Evolutionary conservation across 2,329 filamentous ascomycete species (phyloP).

Genomic region (Neopestalotiopsis sp.): DNA sequence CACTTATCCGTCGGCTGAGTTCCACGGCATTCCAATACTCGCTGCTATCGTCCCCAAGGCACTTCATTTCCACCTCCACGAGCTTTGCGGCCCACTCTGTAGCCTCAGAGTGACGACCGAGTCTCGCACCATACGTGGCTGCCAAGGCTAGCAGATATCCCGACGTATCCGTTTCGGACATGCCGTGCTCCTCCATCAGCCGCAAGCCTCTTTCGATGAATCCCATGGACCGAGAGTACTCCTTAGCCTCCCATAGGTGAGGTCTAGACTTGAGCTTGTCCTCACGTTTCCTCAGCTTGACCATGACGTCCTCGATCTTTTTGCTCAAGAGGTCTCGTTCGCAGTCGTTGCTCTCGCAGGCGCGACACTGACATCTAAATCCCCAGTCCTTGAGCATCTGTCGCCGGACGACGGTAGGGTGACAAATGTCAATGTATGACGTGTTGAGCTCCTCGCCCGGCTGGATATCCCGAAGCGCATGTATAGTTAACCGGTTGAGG

Average conservation of each 20-base stretch:
- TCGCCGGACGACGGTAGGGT: constrained; percentile 10
- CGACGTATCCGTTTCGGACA: constrained; percentile 14
- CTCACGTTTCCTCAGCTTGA: constrained; percentile 8
- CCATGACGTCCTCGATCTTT: constrained; percentile 3
- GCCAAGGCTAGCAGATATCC: constrained; percentile 11
- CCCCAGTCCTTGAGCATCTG: constrained; percentile 16
- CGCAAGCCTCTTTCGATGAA: constrained; percentile 5
- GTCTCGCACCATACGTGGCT: not conserved
- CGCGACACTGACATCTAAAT: constrained; percentile 1
- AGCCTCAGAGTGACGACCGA: not conserved
- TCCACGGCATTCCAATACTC: constrained; percentile 3
- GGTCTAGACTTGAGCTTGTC: not conserved
- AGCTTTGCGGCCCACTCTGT: not conserved
- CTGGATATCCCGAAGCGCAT: constrained; percentile 12
- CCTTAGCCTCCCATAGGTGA: not conserved
- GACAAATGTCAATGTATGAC: constrained; percentile 18
- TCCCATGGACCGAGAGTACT: not conserved
- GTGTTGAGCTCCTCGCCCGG: constrained; percentile 17
- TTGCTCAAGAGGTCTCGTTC: not conserved
- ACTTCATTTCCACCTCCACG: constrained; percentile 8
- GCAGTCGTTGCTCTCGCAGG: constrained; percentile 8
- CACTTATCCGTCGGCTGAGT: not conserved
- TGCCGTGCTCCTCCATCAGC: constrained; percentile 9
- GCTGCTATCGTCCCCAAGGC: constrained; percentile 16
- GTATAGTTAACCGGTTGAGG: constrained; percentile 11